Evolutionary conservation across 768 basidiomycete species (phyloP), one percentile per base, ranked within the genome.

Genomic region (Podaxis rugospora): DNA sequence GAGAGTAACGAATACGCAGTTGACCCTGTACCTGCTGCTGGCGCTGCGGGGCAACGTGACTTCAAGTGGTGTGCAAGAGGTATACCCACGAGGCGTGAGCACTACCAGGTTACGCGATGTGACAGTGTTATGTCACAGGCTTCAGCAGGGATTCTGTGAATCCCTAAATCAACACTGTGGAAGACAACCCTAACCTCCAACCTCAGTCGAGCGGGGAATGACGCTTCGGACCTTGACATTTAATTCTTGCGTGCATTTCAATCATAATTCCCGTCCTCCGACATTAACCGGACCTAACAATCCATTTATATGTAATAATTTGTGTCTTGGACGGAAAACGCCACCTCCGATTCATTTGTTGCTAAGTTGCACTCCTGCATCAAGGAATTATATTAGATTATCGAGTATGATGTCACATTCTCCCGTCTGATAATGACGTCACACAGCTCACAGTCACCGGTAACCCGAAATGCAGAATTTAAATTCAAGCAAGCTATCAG

Each of bases 361-460:
- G 61, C 57, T 55, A 61, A 59, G 51, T 18, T 16, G 52, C 23
- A 28, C 21, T 44, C 55, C 7, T 18, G 42, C 21, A 49, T 47
- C 27, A 44, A 25, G 42, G 18, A 16, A 35, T 4, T 13, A 23
- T n/a, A 49, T 37, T 28, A 28, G 14, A 55, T 55, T 5, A 42
- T 40, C 25, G 11, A 37, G 16, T 51, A 58, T 58, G 57, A 58
- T 58, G 57, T 58, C 57, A 58, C 40, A 49, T 6, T 23, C 13
- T 21, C 51, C 51, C 10, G 14, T 27, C 47, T 21, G 6, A 52
- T 16, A 52, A 23, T 58, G 57, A 58, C 57, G 57, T 58, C 57
- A 56, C 11, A 58, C 47, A 58, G 49, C 57, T 51, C 44, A 27
- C 27, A 28, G 39, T 25, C 13, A 5, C 14, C 44, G 44, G 16